Evolutionary conservation across 2,329 filamentous ascomycete genomes (phyloP).

Genomic region (Trichoderma aggressivum): DNA sequence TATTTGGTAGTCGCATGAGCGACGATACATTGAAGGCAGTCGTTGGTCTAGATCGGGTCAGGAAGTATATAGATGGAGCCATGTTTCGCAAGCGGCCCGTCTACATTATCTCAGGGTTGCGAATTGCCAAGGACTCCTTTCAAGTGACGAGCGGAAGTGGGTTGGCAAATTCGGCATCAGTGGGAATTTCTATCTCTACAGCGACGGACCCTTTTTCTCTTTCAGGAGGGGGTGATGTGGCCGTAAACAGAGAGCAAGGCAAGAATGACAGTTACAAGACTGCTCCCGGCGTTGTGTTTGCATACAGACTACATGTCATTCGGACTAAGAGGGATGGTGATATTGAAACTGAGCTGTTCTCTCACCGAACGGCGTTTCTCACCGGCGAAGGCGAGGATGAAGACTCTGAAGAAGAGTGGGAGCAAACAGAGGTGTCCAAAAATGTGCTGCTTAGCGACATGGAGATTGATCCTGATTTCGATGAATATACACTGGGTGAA

Average conservation of each 20-base stretch:
- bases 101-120: background rate
- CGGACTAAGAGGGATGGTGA: background rate
- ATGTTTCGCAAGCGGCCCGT: background rate
- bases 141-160: background rate
- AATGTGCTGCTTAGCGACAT: background rate
- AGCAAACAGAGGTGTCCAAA: background rate
- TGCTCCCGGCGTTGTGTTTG: background rate
- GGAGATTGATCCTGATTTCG: background rate
- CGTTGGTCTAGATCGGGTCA: background rate
- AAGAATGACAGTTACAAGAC: background rate
- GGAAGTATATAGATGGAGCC: background rate
- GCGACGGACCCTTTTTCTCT: background rate
- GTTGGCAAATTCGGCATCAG: background rate
- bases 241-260: background rate
- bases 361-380: background rate
- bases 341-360: background rate
- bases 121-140: background rate
- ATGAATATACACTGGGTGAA: background rate
- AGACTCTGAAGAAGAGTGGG: background rate
- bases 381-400: background rate
- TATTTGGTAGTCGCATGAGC: background rate
- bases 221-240: background rate
- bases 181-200: background rate
- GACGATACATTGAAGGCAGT: background rate
- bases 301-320: background rate